Conservation (phyloP, 176 grass and related monocot genomes). For the Melocanna baccifera region DNA sequence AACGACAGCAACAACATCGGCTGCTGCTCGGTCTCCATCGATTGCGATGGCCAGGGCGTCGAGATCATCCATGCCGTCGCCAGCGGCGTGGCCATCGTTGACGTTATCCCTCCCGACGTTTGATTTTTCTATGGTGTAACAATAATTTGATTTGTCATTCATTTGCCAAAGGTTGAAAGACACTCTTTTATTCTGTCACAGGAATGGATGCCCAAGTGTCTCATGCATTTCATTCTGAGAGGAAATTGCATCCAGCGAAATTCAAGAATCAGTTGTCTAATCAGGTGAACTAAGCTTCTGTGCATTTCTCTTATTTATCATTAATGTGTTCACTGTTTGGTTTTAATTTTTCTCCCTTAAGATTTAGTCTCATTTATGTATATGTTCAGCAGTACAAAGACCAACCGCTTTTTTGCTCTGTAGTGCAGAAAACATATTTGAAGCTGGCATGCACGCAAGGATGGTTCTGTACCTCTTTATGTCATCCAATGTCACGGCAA, state of each 20-base stretch:
- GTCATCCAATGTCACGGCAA: slow-evolving; percentile 81
- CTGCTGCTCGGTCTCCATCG: too few species aligned
- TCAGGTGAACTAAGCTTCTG: slow-evolving; percentile 60
- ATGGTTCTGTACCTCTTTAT: slow-evolving; percentile 85
- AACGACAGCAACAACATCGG: too few species aligned
- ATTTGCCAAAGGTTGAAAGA: slow-evolving; percentile 25
- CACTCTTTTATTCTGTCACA: slow-evolving; percentile 37
- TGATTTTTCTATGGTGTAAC: too few species aligned
- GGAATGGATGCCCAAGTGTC: slow-evolving; percentile 99
- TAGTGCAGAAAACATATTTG: slow-evolving; percentile 84
- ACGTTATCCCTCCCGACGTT: too few species aligned
- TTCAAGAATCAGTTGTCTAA: slow-evolving; percentile 90
- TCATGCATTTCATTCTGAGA: slow-evolving; percentile 85
- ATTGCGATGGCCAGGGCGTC: too few species aligned
- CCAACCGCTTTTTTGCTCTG: slow-evolving; percentile 25
- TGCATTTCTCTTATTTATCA: neutral
- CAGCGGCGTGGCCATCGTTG: too few species aligned
- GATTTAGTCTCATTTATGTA: slow-evolving; percentile 23
- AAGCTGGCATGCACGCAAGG: slow-evolving; percentile 92
- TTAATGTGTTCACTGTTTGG: neutral
- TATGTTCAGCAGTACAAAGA: slow-evolving; percentile 8
- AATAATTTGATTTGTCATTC: too few species aligned
- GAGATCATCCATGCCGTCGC: too few species aligned
- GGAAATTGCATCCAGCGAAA: slow-evolving; percentile 88
- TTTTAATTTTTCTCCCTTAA: neutral